Conservation (phyloP, 2,329 filamentous ascomycete genomes). For the Nemania diffusa region DNA sequence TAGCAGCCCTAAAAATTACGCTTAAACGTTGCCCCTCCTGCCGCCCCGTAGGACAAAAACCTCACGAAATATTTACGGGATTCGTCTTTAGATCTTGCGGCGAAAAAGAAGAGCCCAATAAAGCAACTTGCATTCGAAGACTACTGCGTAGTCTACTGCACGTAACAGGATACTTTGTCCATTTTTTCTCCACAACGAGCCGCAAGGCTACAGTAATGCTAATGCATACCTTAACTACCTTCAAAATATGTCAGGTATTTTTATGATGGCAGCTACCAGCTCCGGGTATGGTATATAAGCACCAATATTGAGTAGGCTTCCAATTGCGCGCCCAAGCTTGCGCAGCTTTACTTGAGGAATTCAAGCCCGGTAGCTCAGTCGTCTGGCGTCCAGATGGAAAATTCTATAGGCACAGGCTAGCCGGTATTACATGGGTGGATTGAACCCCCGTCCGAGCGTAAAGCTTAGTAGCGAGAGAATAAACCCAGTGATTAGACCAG, state of each 20-base stretch:
- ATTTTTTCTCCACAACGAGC: constrained; percentile 1
- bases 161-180: background rate
- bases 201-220: constrained; percentile 12
- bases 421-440: background rate
- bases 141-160: background rate
- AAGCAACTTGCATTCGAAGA: background rate
- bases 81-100: background rate
- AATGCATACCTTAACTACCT: background rate
- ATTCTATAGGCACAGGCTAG: background rate
- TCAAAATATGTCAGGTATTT: background rate
- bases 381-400: constrained; percentile 1
- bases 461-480: no score
- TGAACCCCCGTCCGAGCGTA: no score
- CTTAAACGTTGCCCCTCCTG: background rate
- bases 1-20: background rate
- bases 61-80: background rate
- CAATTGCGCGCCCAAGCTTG: constrained; percentile 16
- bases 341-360: background rate
- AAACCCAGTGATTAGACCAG: no score
- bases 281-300: background rate
- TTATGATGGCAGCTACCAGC: background rate
- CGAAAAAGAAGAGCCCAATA: background rate
- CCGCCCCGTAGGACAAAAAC: background rate
- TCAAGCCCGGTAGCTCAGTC: constrained; percentile 17
- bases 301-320: background rate